Conservation (phyloP, 2,329 filamentous ascomycete species). For the Exophiala lecanii-corni region DNA sequence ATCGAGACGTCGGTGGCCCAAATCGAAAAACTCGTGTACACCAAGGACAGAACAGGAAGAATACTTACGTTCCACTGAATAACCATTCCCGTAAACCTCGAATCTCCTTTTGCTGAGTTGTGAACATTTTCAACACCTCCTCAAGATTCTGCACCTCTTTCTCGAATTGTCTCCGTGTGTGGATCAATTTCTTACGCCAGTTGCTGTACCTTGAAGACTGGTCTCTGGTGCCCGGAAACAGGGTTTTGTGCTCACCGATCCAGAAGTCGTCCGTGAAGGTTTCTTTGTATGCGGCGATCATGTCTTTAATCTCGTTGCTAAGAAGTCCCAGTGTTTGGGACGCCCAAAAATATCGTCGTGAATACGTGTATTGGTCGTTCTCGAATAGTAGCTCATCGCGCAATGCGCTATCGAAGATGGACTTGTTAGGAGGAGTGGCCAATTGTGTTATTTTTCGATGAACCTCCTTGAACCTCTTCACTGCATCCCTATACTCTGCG, state of each 20-base stretch:
- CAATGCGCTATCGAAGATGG: slow-evolving; percentile 26
- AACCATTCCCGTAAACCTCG: slow-evolving; percentile 53
- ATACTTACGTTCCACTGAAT: slow-evolving; percentile 50
- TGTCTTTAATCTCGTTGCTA: slow-evolving; percentile 29
- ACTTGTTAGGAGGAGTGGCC: slow-evolving; percentile 51
- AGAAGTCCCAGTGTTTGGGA: slow-evolving; percentile 27
- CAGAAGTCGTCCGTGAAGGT: slow-evolving; percentile 28
- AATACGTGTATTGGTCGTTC: slow-evolving; percentile 25
- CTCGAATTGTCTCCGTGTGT: slow-evolving; percentile 26
- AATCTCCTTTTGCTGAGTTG: slow-evolving; percentile 49
- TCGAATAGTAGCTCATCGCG: slow-evolving; percentile 27
- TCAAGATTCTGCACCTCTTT: slow-evolving; percentile 44
- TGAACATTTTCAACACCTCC: slow-evolving; percentile 57
- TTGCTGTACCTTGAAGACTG: slow-evolving; percentile 25
- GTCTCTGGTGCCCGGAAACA: slow-evolving; percentile 27
- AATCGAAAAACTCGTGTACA: background rate
- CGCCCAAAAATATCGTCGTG: slow-evolving; percentile 30
- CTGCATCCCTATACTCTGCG: slow-evolving; percentile 57
- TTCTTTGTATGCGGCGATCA: slow-evolving; percentile 24
- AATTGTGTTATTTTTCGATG: slow-evolving; percentile 55
- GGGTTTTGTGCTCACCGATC: slow-evolving; percentile 25
- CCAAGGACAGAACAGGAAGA: slow-evolving; percentile 19
- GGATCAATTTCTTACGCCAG: slow-evolving; percentile 27
- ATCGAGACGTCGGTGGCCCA: too few relatives aligned
- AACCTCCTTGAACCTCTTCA: slow-evolving; percentile 54